These are phyloP conservation scores for Prosopis cineraria DNA, from an alignment of 306 rosid genomes.

Conservation along the genomic window DNA sequence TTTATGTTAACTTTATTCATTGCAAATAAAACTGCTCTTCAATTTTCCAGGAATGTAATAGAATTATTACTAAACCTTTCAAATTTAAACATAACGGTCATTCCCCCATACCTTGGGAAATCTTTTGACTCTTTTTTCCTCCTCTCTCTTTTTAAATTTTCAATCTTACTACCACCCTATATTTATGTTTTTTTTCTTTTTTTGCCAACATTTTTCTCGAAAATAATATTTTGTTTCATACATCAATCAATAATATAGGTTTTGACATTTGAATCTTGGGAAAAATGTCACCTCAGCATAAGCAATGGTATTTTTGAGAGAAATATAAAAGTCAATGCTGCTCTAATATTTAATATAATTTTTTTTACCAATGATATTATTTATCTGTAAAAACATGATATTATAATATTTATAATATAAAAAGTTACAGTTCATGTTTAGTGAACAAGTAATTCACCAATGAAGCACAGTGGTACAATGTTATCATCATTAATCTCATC, in stretches of 20 bases:
- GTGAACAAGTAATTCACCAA: neutral
- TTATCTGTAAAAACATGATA: neutral
- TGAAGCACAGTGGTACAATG: neutral
- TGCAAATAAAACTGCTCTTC: neutral
- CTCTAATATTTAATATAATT: neutral
- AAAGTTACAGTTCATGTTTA: neutral
- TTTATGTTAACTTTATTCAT: neutral
- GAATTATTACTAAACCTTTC: neutral
- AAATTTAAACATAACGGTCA: constrained; percentile 3
- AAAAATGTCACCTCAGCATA: neutral
- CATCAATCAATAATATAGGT: neutral
- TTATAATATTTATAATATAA: neutral
- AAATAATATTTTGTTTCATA: no score
- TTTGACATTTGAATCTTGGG: neutral
- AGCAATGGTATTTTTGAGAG: neutral
- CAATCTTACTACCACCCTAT: neutral
- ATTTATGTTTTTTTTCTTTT: no score
- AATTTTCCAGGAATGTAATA: neutral
- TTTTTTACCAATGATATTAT: neutral
- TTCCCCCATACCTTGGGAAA: neutral
- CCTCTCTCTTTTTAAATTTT: neutral
- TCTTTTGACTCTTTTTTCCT: neutral
- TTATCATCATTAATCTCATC: constrained; percentile 38
- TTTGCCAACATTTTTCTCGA: no score
- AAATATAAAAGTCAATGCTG: neutral